Percentiles rank a stretch among this genome's conserved stretches.
Evolutionary conservation across 805 yeast species (phyloP).

Genomic region (Yamadazyma akitaensis): DNA sequence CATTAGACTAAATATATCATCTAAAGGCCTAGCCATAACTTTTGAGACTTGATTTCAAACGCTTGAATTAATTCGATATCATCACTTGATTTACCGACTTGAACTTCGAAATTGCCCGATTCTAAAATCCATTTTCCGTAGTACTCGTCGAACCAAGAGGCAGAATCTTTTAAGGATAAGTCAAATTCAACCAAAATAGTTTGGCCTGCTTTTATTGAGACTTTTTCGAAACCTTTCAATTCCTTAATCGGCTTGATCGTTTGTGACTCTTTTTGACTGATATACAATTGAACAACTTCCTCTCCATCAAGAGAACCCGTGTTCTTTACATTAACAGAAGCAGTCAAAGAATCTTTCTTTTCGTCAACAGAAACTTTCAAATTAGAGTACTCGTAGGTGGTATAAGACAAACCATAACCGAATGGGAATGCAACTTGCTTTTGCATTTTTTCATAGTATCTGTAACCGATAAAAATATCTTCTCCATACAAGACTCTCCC

Average conservation of each 20-base stretch:
- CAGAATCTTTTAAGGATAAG: slow-evolving; percentile 44
- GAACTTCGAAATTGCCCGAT: slow-evolving; percentile 48
- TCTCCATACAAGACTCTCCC: slow-evolving; percentile 48
- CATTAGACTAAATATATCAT: not conserved
- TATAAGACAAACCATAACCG: slow-evolving; percentile 62
- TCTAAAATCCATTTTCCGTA: slow-evolving; percentile 48
- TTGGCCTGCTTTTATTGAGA: slow-evolving; percentile 44
- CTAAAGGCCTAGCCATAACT: slow-evolving; percentile 16
- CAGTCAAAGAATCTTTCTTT: slow-evolving; percentile 27
- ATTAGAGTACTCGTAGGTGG: slow-evolving; percentile 42
- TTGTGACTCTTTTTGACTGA: slow-evolving; percentile 34
- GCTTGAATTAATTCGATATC: slow-evolving; percentile 19
- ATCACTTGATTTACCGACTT: slow-evolving; percentile 42
- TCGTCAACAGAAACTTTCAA: slow-evolving; percentile 25
- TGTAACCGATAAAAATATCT: slow-evolving; percentile 62
- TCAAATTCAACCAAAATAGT: slow-evolving; percentile 32
- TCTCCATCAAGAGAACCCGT: slow-evolving; percentile 48
- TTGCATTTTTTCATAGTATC: slow-evolving; percentile 53
- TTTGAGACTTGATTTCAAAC: slow-evolving; percentile 14
- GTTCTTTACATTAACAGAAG: slow-evolving; percentile 44
- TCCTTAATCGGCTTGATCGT: slow-evolving; percentile 57
- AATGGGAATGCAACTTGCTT: slow-evolving; percentile 54
- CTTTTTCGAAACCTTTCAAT: slow-evolving; percentile 56
- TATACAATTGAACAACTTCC: slow-evolving; percentile 56
- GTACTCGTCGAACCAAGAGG: slow-evolving; percentile 53